Conservation (phyloP, 2,329 filamentous ascomycete species). For the Celoporthe dispersa region DNA sequence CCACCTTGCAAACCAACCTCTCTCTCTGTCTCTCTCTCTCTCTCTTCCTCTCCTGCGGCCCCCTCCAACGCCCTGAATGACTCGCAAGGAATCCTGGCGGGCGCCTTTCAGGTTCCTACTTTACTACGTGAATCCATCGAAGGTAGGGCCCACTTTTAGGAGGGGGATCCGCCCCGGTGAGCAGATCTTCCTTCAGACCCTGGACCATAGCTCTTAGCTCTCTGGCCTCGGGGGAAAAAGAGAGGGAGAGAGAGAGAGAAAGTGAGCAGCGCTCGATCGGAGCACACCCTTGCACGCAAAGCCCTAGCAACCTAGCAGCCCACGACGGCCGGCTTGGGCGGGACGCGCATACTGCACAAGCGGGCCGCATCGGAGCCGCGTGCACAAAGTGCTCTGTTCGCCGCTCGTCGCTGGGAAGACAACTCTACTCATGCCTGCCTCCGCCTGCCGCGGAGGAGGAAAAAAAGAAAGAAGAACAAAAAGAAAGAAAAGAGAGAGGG, state of each 20-base stretch:
- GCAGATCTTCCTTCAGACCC: conserved; percentile 18
- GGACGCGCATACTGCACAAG: conserved; percentile 14
- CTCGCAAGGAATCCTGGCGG: conserved; percentile 9
- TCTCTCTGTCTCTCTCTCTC: no score
- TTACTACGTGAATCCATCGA: conserved; percentile 13
- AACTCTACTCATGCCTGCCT: background rate
- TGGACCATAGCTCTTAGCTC: conserved; percentile 10
- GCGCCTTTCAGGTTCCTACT: conserved; percentile 14
- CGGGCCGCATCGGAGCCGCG: conserved; percentile 24
- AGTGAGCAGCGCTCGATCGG: background rate
- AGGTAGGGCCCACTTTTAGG: conserved; percentile 1
- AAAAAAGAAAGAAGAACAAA: background rate
- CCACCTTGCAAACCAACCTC: background rate
- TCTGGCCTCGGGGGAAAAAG: conserved; percentile 2
- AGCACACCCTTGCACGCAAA: background rate
- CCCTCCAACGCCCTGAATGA: background rate
- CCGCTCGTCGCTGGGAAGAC: conserved; percentile 12
- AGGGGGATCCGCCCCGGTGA: conserved; percentile 12
- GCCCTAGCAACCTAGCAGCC: background rate
- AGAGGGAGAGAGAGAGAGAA: no score
- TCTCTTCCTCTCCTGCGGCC: background rate
- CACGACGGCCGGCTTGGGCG: background rate
- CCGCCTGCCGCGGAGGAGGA: background rate
- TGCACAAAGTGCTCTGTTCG: conserved; percentile 22
- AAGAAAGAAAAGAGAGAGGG: no score